These are phyloP conservation scores for Dichotomopilus funicola DNA, from an alignment of 2,329 filamentous ascomycete genomes.

Conservation along the genomic window DNA sequence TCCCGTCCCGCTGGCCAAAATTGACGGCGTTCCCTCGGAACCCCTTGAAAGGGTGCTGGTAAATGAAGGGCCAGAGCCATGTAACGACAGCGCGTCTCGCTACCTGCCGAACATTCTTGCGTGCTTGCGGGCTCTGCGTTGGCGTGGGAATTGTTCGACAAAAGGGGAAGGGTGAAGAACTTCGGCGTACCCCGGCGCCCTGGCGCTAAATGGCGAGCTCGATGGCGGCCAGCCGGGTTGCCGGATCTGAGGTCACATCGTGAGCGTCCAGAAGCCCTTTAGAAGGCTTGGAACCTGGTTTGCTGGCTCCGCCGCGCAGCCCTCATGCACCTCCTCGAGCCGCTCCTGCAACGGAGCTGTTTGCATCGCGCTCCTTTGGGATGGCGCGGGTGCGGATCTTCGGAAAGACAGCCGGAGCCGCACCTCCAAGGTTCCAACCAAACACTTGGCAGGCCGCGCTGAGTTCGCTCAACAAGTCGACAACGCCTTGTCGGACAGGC, in stretches of 20 bases:
- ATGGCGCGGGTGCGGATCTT: slow-evolving; percentile 13
- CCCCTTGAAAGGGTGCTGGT: neutral
- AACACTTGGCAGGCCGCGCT: slow-evolving; percentile 11
- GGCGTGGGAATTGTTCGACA: no score
- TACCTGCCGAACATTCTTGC: neutral
- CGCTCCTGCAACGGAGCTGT: slow-evolving; percentile 4
- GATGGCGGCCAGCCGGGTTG: neutral
- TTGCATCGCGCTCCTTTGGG: slow-evolving; percentile 14
- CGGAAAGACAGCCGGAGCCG: slow-evolving; percentile 14
- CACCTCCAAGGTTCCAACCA: slow-evolving; percentile 9
- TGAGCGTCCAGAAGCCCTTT: no score
- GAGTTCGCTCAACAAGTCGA: neutral
- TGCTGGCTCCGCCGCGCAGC: neutral
- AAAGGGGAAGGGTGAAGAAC: no score
- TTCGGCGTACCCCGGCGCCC: no score
- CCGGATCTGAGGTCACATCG: neutral
- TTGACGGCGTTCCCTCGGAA: neutral
- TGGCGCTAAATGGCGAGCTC: no score
- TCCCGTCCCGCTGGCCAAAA: no score
- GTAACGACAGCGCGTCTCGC: neutral
- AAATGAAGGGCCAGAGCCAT: neutral
- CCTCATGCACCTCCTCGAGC: neutral
- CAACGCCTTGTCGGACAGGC: neutral
- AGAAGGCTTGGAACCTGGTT: no score
- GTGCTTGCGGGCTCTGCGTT: neutral